Conservation (phyloP, 495 filamentous ascomycete species). For the Penicillium paradoxum region DNA sequence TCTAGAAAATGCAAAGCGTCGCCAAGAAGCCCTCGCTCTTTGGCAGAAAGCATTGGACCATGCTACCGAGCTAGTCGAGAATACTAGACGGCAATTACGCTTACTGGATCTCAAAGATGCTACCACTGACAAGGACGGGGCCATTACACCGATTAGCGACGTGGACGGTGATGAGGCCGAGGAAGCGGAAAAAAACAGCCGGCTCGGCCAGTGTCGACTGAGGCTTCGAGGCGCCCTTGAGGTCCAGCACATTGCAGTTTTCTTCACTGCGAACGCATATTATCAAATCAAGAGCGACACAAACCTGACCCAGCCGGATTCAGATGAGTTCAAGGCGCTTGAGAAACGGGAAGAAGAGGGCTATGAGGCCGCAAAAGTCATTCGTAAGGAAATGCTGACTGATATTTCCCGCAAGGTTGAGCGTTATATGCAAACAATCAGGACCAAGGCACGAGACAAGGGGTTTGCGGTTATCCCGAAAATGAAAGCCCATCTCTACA, state of each 20-base stretch:
- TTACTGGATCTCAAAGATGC: conserved; percentile 17
- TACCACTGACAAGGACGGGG: conserved; percentile 5
- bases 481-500: conserved; percentile 44
- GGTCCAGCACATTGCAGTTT: conserved; percentile 73
- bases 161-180: conserved; percentile 43
- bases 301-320: conserved; percentile 55
- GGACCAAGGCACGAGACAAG: conserved; percentile 41
- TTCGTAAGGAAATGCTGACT: conserved; percentile 69
- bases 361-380: conserved; percentile 70
- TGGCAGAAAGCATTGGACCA: conserved; percentile 60
- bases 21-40: conserved; percentile 55
- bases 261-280: conserved; percentile 78
- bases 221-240: conserved; percentile 69
- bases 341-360: conserved; percentile 63
- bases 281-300: conserved; percentile 74
- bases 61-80: conserved; percentile 52
- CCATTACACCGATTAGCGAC: conserved; percentile 13
- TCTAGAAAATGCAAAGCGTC: conserved; percentile 56
- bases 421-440: conserved; percentile 38
- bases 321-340: conserved; percentile 58
- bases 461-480: conserved; percentile 61
- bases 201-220: conserved; percentile 55
- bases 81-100: conserved; percentile 58
- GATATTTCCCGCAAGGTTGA: conserved; percentile 49
- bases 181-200: conserved; percentile 42